These are phyloP conservation scores for Letharia columbiana DNA, from an alignment of 495 filamentous ascomycete species.

Conservation along the genomic window DNA sequence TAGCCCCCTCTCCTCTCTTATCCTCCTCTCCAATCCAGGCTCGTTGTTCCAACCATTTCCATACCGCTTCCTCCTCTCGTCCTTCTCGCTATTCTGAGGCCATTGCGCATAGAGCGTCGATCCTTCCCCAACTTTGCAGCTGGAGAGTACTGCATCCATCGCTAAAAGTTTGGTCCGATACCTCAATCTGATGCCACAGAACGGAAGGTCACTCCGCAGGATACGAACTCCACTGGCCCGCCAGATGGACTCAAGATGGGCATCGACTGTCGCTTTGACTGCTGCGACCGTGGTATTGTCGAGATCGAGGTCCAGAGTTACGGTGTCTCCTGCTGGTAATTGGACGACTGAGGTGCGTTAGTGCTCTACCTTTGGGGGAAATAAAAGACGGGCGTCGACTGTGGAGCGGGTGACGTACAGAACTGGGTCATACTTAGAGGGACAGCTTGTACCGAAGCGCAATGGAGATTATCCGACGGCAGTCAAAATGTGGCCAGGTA, in stretches of 20 bases:
- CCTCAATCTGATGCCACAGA: not conserved
- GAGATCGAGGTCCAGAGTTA: not conserved
- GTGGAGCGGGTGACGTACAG: not conserved
- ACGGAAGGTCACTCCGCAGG: conserved; percentile 5
- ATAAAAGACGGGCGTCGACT: not conserved
- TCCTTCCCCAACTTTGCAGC: not conserved
- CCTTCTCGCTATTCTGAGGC: not conserved
- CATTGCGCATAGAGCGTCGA: not conserved
- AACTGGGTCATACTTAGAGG: not conserved
- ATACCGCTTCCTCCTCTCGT: not conserved
- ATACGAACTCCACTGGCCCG: not conserved
- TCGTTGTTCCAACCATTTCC: not conserved
- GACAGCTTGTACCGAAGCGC: not conserved
- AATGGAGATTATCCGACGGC: not conserved
- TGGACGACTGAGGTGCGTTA: conserved; percentile 1
- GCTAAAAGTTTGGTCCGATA: not conserved
- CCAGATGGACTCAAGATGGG: not conserved
- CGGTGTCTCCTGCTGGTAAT: not conserved
- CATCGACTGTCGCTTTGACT: conserved; percentile 1
- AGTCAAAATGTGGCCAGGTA: not conserved
- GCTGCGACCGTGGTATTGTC: not conserved
- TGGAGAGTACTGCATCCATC: not conserved
- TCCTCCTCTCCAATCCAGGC: not conserved
- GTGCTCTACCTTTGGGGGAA: not conserved
- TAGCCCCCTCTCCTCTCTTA: not conserved